Percentiles rank a stretch among this genome's conserved stretches.
Evolutionary conservation across 2,329 filamentous ascomycete genomes (phyloP).

Genomic region (Aspergillus sp.): DNA sequence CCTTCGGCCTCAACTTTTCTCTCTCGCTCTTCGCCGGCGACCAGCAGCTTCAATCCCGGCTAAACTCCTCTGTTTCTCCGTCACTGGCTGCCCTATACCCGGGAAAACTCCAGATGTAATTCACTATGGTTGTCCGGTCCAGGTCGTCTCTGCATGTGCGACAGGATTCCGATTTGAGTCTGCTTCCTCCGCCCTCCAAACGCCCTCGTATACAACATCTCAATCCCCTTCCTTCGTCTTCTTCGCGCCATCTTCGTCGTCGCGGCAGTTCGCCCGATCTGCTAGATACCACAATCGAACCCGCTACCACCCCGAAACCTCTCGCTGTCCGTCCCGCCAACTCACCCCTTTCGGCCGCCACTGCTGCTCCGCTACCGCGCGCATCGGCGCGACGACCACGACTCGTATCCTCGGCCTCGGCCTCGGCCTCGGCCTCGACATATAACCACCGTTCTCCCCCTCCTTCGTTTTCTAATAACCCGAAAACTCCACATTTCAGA

Average conservation of each 20-base stretch:
- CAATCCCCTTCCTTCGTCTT: conserved; percentile 1
- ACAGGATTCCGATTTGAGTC: conserved; percentile 16
- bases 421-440: conserved; percentile 2
- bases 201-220: conserved; percentile 17
- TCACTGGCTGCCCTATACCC: too few species aligned
- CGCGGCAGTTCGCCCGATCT: conserved; percentile 29
- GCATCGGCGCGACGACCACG: conserved; percentile 12
- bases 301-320: conserved; percentile 1
- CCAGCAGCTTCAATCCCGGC: not conserved
- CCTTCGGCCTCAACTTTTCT: not conserved
- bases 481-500: conserved; percentile 11
- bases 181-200: conserved; percentile 18
- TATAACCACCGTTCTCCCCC: conserved; percentile 2
- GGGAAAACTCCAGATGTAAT: not conserved
- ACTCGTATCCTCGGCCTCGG: not conserved
- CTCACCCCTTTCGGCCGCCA: conserved; percentile 4
- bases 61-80: not conserved
- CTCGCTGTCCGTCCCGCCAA: conserved; percentile 1
- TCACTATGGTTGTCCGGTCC: conserved; percentile 28
- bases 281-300: conserved; percentile 21
- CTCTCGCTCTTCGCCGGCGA: not conserved
- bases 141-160: conserved; percentile 28
- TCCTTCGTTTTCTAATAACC: conserved; percentile 4
- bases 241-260: conserved; percentile 10
- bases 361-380: conserved; percentile 8